Base-by-base conservation (phyloP, 768 basidiomycete genomes). In the Rhodotorula sphaerocarpa region DNA sequence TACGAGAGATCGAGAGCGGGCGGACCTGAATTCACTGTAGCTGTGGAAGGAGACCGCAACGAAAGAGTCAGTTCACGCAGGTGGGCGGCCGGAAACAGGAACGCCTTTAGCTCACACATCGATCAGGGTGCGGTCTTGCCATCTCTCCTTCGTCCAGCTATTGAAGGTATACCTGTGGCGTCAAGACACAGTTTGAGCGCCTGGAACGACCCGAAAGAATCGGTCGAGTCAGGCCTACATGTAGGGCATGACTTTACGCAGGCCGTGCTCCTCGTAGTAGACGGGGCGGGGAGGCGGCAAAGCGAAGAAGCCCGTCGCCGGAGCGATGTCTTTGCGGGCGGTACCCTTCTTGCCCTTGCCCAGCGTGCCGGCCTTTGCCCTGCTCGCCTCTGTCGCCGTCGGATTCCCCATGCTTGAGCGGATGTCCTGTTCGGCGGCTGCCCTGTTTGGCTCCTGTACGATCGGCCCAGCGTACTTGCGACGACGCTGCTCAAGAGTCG, bases 1-100 rank as follows among this genome's bases (percentile, higher is more conserved):
- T 16, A 44, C 30, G 2, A 15, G 7, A 16, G 41, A 0, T 16
- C 5, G 30, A 27, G 12, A 27, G 27, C 5, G 6, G 5, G 61
- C 68, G 57, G 48, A 69, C 68, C 64, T 65, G 60, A 69, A 69
- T 63, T 69, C 68, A 63, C 61, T 61, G 52, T 69, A 69, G 30
- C 68, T 69, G 64, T n/a, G 2, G 15, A n/a, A 9, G 1, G 33
- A 16, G 11, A 5, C 21, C n/a, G n/a, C n/a, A n/a, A n/a, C n/a
- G n/a, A n/a, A n/a, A n/a, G n/a, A n/a, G n/a, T n/a, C n/a, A n/a
- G n/a, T n/a, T n/a, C n/a, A n/a, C n/a, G n/a, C n/a, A n/a, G n/a
- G n/a, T n/a, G n/a, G n/a, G n/a, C n/a, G n/a, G n/a, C n/a, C n/a
- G n/a, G n/a, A n/a, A n/a, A n/a, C n/a, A n/a, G n/a, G n/a, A n/a